Base-by-base conservation (phyloP, 2,329 filamentous ascomycete species). In the Gliomastix tumulicola region DNA sequence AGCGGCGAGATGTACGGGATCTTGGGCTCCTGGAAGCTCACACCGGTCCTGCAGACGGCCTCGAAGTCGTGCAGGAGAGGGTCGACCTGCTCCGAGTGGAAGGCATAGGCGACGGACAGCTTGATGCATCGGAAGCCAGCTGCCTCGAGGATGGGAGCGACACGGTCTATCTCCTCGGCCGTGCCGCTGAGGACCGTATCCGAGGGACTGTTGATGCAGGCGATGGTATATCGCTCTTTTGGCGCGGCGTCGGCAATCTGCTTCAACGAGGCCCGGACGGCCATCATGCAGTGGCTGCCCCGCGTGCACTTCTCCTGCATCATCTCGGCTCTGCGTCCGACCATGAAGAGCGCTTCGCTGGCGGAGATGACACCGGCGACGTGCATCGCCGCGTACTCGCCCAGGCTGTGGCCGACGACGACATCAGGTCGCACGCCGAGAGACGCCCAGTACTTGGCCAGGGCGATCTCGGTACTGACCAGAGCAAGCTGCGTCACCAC, bases 181-280 rank as follows among this genome's bases (percentile, higher is more conserved):
- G 67, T 62, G 16, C 77, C 67, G 45, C 73, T 72, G 16, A 83
- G 57, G 12, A 84, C 79, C 21, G 72, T 81, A 48, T 80, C 75
- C 25, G 69, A 62, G 0, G 72, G 73, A 0, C 73, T 71, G 49
- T 87, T 87, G 50, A 82, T 68, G 56, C 83, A 87, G 2, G 81
- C 44, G 6, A 46, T 38, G 36, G 61, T 56, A 28, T 62, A 55
- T n/a, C n/a, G n/a, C n/a, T n/a, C n/a, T n/a, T n/a, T n/a, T n/a
- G n/a, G n/a, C n/a, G n/a, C n/a, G 2, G 38, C 57, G 58, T 43
- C 33, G 46, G 30, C 38, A 38, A 41, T 21, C n/a, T n/a, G n/a
- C n/a, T n/a, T n/a, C n/a, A n/a, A n/a, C 5, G 48, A 30, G 12
- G 52, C 55, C 5, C 44, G 43, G 10, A 62, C 52, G 4, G 57